These are phyloP conservation scores for Niebla homalea DNA, from an alignment of 495 filamentous ascomycete species.

Conservation along the genomic window DNA sequence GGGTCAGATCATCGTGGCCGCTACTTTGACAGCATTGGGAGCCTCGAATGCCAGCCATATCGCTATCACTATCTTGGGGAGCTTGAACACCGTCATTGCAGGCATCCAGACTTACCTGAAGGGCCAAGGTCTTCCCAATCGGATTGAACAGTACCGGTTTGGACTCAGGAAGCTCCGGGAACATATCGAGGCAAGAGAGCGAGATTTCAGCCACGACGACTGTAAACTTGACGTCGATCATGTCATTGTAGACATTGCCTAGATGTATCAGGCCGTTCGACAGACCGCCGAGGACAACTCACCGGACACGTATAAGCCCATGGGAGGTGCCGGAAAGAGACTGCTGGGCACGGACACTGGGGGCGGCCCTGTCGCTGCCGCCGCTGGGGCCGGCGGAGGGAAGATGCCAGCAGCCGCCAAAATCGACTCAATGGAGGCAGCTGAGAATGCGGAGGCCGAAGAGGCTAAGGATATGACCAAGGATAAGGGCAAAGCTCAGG, in stretches of 20 bases:
- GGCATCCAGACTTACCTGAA: conserved; percentile 50
- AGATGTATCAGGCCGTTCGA: conserved; percentile 11
- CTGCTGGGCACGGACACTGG: neutral
- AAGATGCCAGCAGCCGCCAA: neutral
- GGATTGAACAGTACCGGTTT: conserved; percentile 42
- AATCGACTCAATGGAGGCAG: neutral
- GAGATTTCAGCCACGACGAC: conserved; percentile 14
- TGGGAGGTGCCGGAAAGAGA: conserved; percentile 11
- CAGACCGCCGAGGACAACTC: conserved; percentile 13
- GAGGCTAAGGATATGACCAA: neutral
- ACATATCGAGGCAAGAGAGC: conserved; percentile 50
- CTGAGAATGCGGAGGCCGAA: neutral
- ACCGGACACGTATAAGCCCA: conserved; percentile 10
- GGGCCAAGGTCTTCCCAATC: conserved; percentile 45
- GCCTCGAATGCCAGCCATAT: conserved; percentile 41
- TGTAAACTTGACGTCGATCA: conserved; percentile 9
- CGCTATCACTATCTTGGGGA: conserved; percentile 47
- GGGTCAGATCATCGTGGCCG: conserved; percentile 48
- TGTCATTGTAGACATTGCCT: conserved; percentile 6
- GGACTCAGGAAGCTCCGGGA: conserved; percentile 49
- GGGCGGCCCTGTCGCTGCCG: neutral
- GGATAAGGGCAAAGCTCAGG: neutral
- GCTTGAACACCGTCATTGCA: conserved; percentile 52
- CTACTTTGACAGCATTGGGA: conserved; percentile 48
- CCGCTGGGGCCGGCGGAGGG: neutral